A percentile compares a stretch with the other conserved stretches of the same genome.
Conservation (phyloP, 768 basidiomycete species). For the Tulasnella sp. region DNA sequence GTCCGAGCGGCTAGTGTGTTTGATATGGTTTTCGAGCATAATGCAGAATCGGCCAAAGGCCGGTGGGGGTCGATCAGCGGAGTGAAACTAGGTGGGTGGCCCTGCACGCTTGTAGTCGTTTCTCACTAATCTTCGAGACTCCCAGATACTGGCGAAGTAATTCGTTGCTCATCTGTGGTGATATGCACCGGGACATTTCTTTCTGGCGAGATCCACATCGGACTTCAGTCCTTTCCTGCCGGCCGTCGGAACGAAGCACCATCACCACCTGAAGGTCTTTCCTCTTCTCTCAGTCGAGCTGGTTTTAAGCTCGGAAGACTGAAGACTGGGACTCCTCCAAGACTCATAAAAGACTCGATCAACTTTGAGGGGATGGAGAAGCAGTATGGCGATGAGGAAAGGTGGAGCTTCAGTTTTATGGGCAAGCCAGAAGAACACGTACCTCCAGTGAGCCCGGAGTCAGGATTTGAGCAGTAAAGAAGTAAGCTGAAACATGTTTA, state of each 20-base stretch:
- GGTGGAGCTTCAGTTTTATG: constrained; percentile 67
- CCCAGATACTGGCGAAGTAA: constrained; percentile 60
- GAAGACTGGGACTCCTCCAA: constrained; percentile 74
- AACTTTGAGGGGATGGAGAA: constrained; percentile 47
- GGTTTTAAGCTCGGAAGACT: constrained; percentile 75
- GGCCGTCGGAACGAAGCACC: constrained; percentile 65
- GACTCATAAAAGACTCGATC: constrained; percentile 59
- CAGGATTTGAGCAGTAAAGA: neutral
- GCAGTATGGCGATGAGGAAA: constrained; percentile 56
- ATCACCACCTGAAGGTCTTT: constrained; percentile 48
- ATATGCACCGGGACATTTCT: constrained; percentile 89
- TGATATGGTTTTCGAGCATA: constrained; percentile 57
- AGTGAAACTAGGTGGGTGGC: constrained; percentile 48
- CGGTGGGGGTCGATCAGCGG: constrained; percentile 35
- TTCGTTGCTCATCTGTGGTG: constrained; percentile 70
- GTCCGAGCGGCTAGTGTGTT: constrained; percentile 65
- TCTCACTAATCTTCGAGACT: neutral
- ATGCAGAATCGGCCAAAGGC: constrained; percentile 20
- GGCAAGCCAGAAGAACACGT: constrained; percentile 39
- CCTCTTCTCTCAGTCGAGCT: constrained; percentile 57
- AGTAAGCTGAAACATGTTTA: constrained; percentile 17
- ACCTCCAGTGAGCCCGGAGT: neutral
- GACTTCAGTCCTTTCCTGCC: constrained; percentile 41
- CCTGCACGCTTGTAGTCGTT: neutral
- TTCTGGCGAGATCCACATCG: constrained; percentile 84